phyloP scores from a whole-genome alignment of 257 asterid genomes.

The Rehmannia glutinosa region DNA sequence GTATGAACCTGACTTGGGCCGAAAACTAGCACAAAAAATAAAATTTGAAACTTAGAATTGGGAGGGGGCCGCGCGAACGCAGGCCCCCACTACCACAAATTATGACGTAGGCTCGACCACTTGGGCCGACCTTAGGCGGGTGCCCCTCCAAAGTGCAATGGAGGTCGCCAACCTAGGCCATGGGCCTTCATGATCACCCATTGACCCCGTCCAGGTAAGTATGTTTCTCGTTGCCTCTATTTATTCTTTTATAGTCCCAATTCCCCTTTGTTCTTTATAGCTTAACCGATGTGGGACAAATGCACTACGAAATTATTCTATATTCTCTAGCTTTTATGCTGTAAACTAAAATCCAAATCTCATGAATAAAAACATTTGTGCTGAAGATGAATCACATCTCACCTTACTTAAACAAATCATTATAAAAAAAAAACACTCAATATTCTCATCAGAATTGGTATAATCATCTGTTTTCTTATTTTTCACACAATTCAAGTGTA shows the following conservation, averaged over 20 bases:
- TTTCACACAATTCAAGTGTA: no score
- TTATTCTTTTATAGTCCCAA: neutral
- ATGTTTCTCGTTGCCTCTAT: neutral
- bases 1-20: no score
- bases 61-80: neutral
- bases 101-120: conserved; percentile 19
- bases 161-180: conserved; percentile 32
- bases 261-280: neutral
- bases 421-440: no score
- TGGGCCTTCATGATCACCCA: conserved; percentile 10
- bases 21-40: no score
- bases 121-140: conserved; percentile 16
- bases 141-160: conserved; percentile 25
- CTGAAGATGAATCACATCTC: no score
- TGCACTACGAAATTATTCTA: neutral
- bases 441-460: no score
- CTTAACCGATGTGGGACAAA: neutral
- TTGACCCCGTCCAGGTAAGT: conserved; percentile 37
- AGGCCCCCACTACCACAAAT: conserved; percentile 16
- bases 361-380: no score
- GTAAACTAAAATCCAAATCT: no score
- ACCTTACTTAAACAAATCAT: no score
- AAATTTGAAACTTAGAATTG: neutral
- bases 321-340: no score
- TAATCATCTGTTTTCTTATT: no score